phyloP scores from a whole-genome alignment of 2,329 filamentous ascomycete genomes.

The Rutstroemia sp. region DNA sequence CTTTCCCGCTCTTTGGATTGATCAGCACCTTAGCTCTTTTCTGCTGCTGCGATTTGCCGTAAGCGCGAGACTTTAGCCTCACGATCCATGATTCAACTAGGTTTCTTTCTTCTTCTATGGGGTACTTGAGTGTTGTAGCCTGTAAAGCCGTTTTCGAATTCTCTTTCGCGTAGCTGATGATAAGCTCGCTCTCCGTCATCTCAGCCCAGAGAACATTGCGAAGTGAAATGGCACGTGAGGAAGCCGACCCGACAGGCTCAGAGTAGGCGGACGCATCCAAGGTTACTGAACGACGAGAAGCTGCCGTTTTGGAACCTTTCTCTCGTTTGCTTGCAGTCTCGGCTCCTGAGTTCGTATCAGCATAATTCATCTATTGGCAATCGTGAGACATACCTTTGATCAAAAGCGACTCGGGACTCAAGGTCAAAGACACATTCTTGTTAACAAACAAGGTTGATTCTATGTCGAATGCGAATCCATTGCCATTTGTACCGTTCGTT shows the following conservation, averaged over 20 bases:
- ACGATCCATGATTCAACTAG: slow-evolving; percentile 46
- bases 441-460: slow-evolving; percentile 2
- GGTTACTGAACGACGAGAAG: slow-evolving; percentile 6
- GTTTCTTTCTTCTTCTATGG: slow-evolving; percentile 32
- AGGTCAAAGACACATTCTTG: neutral
- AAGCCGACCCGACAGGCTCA: slow-evolving; percentile 2
- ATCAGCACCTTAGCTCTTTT: slow-evolving; percentile 81
- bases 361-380: neutral
- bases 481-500: neutral
- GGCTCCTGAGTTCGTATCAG: neutral
- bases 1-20: slow-evolving; percentile 83
- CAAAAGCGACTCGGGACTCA: neutral
- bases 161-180: slow-evolving; percentile 8
- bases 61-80: slow-evolving; percentile 58
- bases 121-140: slow-evolving; percentile 31
- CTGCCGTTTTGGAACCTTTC: neutral
- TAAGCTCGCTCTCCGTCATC: slow-evolving; percentile 1
- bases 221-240: slow-evolving; percentile 5
- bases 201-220: slow-evolving; percentile 9
- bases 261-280: slow-evolving; percentile 4
- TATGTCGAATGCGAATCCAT: neutral
- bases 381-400: neutral
- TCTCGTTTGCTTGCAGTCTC: neutral
- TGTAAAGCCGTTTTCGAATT: slow-evolving; percentile 1
- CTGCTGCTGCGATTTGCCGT: slow-evolving; percentile 54